phyloP scores from a whole-genome alignment of 2,329 filamentous ascomycete genomes.

The Colletotrichum navitas region DNA sequence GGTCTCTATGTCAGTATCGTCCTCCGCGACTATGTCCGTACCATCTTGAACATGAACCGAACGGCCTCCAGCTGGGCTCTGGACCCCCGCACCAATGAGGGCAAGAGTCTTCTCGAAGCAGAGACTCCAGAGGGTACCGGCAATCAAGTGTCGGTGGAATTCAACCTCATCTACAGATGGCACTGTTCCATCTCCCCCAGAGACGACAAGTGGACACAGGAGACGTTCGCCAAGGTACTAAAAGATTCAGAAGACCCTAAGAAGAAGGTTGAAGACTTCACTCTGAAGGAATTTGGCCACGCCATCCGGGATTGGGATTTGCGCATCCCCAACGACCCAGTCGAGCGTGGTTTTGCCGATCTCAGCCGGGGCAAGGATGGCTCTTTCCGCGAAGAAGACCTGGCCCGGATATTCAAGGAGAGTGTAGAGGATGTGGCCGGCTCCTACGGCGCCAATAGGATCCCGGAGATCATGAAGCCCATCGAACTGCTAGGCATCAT shows the following conservation, averaged over 20 bases:
- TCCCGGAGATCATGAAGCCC: constrained; percentile 67
- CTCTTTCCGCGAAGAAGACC: constrained; percentile 64
- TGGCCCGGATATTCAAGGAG: constrained; percentile 67
- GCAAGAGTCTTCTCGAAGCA: constrained; percentile 49
- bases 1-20: constrained; percentile 68
- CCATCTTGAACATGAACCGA: constrained; percentile 63
- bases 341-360: constrained; percentile 64
- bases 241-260: constrained; percentile 15
- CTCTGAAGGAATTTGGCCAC: constrained; percentile 15
- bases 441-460: constrained; percentile 65
- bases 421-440: constrained; percentile 63
- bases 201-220: constrained; percentile 50
- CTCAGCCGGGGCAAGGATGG: constrained; percentile 64
- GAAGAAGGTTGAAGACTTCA: constrained; percentile 15
- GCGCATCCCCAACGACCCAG: constrained; percentile 61
- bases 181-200: constrained; percentile 49
- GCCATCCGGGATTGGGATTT: constrained; percentile 51
- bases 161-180: constrained; percentile 53
- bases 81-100: constrained; percentile 61
- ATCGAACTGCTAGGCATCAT: constrained; percentile 72
- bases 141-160: constrained; percentile 53
- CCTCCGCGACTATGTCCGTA: constrained; percentile 55
- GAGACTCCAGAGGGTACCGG: constrained; percentile 48
- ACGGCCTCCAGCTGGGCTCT: constrained; percentile 49
- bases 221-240: constrained; percentile 45